Conservation (phyloP, 2,329 filamentous ascomycete genomes). For the Pyricularia grisea region DNA sequence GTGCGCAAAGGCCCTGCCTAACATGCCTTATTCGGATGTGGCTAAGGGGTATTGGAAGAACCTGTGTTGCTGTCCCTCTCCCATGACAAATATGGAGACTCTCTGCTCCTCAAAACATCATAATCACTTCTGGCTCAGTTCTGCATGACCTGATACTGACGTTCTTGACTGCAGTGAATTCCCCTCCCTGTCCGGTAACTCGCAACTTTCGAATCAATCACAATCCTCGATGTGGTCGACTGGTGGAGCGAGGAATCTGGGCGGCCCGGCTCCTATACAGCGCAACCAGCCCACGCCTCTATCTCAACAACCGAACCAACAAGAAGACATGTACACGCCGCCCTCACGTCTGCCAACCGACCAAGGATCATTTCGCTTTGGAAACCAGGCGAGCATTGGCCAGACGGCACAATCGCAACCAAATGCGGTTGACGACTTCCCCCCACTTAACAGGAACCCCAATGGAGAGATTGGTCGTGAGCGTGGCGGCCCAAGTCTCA, state of each 20-base stretch:
- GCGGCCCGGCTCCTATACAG: slow-evolving; percentile 31
- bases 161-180: slow-evolving; percentile 43
- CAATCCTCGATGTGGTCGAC: slow-evolving; percentile 47
- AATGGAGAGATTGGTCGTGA: slow-evolving; percentile 51
- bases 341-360: slow-evolving; percentile 25
- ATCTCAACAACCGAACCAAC: slow-evolving; percentile 36
- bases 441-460: slow-evolving; percentile 46
- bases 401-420: slow-evolving; percentile 37
- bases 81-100: background rate
- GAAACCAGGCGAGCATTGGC: slow-evolving; percentile 31
- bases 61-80: background rate
- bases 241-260: slow-evolving; percentile 36
- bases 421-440: slow-evolving; percentile 49
- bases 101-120: background rate
- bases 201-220: slow-evolving; percentile 38
- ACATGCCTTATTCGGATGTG: slow-evolving; percentile 9
- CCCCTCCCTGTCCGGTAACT: slow-evolving; percentile 53
- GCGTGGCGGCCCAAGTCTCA: slow-evolving; percentile 34
- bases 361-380: slow-evolving; percentile 45
- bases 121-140: background rate
- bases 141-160: background rate
- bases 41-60: slow-evolving; percentile 7
- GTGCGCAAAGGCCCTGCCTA: background rate
- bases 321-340: slow-evolving; percentile 34
- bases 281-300: slow-evolving; percentile 42